Percentiles rank a stretch among this genome's conserved stretches.
These are phyloP conservation scores for Physaria fendleri DNA, from an alignment of 345 rosid genomes.

Conservation along the genomic window DNA sequence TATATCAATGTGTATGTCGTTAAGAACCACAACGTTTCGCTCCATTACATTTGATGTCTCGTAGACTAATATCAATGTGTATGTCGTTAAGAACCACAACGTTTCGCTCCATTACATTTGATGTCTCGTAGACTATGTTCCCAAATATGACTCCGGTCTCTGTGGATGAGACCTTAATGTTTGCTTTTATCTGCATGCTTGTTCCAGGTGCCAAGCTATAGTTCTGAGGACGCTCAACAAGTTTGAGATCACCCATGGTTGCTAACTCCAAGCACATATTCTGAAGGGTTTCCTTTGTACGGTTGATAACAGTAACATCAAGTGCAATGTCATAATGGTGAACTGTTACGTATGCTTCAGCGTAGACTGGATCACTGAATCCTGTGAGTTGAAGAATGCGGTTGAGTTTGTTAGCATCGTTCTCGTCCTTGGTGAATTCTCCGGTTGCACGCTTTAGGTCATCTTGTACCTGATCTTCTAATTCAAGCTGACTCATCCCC, in stretches of 20 bases:
- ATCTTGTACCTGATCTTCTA: constrained; percentile 98
- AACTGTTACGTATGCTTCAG: constrained; percentile 96
- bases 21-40: too few relatives aligned
- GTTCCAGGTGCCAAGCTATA: constrained; percentile 91
- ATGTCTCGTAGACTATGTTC: constrained; percentile 89
- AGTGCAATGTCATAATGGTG: constrained; percentile 97
- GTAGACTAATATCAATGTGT: constrained; percentile 97
- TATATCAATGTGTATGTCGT: too few relatives aligned
- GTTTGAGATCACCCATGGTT: constrained; percentile 99
- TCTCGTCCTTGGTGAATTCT: constrained; percentile 87
- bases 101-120: constrained; percentile 82
- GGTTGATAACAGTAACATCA: constrained; percentile 88
- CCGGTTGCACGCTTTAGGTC: constrained; percentile 98
- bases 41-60: too few relatives aligned
- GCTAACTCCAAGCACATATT: constrained; percentile 95
- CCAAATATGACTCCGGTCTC: constrained; percentile 98
- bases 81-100: constrained; percentile 96
- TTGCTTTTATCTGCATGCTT: constrained; percentile 96
- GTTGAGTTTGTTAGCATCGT: constrained; percentile 92
- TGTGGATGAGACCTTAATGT: constrained; percentile 97
- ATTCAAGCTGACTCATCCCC: constrained; percentile 99
- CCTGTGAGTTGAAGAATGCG: constrained; percentile 98
- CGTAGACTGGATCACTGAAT: constrained; percentile 98
- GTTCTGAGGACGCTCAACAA: constrained; percentile 97
- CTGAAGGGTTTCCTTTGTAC: constrained; percentile 97